A percentile compares a stretch with the other conserved stretches of the same genome.
Evolutionary conservation across 2,329 filamentous ascomycete species (phyloP).

Genomic region (Nemania abortiva): DNA sequence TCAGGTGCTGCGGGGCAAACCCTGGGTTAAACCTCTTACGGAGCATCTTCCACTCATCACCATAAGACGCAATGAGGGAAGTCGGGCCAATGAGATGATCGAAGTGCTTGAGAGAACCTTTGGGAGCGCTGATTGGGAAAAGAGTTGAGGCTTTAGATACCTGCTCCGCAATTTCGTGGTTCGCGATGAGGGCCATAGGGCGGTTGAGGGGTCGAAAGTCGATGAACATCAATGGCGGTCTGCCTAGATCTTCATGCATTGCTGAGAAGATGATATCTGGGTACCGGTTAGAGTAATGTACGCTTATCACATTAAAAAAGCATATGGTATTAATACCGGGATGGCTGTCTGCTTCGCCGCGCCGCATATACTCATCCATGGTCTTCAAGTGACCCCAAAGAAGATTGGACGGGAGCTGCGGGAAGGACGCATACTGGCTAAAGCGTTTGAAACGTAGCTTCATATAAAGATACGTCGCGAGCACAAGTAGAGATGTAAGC

Average conservation of each 20-base stretch:
- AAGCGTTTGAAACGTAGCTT: no score
- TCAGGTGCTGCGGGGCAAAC: slow-evolving; percentile 3
- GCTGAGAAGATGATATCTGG: slow-evolving; percentile 37
- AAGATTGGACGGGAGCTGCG: no score
- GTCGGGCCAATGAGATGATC: slow-evolving; percentile 11
- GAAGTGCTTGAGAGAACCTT: slow-evolving; percentile 16
- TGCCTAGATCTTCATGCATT: slow-evolving; percentile 49
- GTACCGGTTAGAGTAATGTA: neutral
- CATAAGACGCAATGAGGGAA: slow-evolving; percentile 42
- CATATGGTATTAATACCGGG: neutral
- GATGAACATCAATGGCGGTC: slow-evolving; percentile 51
- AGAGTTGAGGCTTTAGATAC: neutral
- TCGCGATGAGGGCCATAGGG: slow-evolving; percentile 38
- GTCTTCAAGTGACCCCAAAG: no score
- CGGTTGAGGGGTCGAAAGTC: slow-evolving; percentile 52
- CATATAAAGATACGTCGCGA: no score
- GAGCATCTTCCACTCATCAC: neutral
- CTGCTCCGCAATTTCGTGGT: slow-evolving; percentile 13
- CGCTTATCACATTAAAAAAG: neutral
- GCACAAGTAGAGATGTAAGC: no score
- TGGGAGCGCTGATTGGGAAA: neutral
- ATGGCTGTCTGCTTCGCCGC: no score
- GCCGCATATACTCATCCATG: no score
- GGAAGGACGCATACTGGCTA: no score
- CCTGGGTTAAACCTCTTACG: slow-evolving; percentile 9